Evolutionary conservation across 192 early-diverging fungal species (phyloP), one percentile per base, ranked within the genome.

Genomic region (Coemansia biformis): DNA sequence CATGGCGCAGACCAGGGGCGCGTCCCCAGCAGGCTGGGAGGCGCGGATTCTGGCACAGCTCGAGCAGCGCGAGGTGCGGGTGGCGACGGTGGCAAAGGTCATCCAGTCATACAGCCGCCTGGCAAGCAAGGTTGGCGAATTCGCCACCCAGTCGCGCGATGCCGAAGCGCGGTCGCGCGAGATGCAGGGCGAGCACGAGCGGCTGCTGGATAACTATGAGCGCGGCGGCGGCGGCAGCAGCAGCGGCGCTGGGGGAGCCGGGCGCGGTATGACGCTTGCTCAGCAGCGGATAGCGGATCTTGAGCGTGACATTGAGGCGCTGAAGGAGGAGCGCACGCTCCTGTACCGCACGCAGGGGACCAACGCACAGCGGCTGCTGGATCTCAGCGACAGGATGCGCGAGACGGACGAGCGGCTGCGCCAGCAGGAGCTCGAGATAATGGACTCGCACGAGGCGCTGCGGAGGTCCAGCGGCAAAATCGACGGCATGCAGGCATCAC

Each of bases 361-460:
- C n/a, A 93, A 94, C 69, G 89, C 91, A n/a, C 92, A 94, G 55
- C 64, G 89, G 38, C 54, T 98, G 26, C 63, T 98, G 33, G 83
- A 85, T 46, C 70, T 95, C 52, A 90, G 86, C 57, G 92, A 98
- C 58, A 58, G 82, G 26, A 58, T 84, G 45, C 76, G 89, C 38
- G 81, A 80, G 16, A 63, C 33, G 14, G 65, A 75, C 36, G 64
- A 62, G 47, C 55, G 39, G 80, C 81, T 61, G 85, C 90, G 91
- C 83, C 81, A 62, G 78, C 63, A 51, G 33, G 51, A 60, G 19
- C 59, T 67, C 42, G 63, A 65, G 43, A 64, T 59, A 11, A 38
- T 31, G 22, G 65, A 63, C 39, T 39, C 60, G 39, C 59, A 63
- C 43, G 71, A 75, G 38, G 59, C 58, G 29, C 46, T 67, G 47